Conservation (phyloP, 2,329 filamentous ascomycete genomes). For the Celoporthe dispersa region DNA sequence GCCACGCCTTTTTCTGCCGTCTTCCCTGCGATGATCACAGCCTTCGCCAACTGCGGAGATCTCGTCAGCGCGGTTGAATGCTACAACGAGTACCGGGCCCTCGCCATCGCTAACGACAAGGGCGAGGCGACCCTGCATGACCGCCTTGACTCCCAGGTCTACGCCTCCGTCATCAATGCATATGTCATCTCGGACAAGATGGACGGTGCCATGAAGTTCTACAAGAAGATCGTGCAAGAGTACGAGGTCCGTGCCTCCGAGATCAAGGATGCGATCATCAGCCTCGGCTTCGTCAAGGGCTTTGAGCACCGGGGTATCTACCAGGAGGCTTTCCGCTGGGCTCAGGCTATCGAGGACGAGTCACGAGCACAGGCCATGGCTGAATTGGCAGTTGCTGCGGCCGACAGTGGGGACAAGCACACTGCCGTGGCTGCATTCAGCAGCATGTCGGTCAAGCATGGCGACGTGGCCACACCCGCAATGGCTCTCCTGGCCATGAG, state of each 20-base stretch:
- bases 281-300: conserved; percentile 78
- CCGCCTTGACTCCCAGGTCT: conserved; percentile 81
- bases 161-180: conserved; percentile 88
- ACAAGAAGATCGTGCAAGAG: conserved; percentile 73
- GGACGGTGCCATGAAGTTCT: conserved; percentile 83
- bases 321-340: conserved; percentile 74
- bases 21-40: conserved; percentile 94
- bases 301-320: conserved; percentile 73
- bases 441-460: conserved; percentile 56
- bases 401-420: conserved; percentile 74
- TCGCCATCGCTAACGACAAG: conserved; percentile 83
- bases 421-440: conserved; percentile 71
- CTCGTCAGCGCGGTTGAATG: conserved; percentile 87
- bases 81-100: conserved; percentile 90
- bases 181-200: conserved; percentile 82
- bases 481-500: conserved; percentile 87
- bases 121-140: conserved; percentile 70
- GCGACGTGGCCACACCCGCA: conserved; percentile 61
- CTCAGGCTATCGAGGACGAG: conserved; percentile 64
- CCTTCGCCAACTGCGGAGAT: conserved; percentile 82
- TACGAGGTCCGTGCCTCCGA: conserved; percentile 62
- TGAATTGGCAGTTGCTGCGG: conserved; percentile 75
- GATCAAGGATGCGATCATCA: conserved; percentile 73
- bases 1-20: conserved; percentile 78
- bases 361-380: conserved; percentile 68